phyloP scores from a whole-genome alignment of 192 early-diverging fungal species.

The Mortierella claussenii region DNA sequence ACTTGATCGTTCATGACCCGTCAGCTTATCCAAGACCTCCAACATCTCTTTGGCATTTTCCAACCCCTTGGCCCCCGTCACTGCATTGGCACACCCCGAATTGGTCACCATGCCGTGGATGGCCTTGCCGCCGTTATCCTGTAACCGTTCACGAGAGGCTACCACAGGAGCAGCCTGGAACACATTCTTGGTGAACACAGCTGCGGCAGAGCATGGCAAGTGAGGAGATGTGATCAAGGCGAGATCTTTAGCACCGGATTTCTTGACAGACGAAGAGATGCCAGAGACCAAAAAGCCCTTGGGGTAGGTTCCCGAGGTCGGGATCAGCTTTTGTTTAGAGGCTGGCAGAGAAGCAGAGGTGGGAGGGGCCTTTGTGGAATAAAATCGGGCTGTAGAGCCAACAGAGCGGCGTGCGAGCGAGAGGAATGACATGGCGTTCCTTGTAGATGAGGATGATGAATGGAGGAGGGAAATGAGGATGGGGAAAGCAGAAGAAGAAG shows the following conservation, averaged over 20 bases:
- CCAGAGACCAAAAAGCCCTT: constrained; percentile 85
- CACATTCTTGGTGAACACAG: constrained; percentile 93
- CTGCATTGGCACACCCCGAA: constrained; percentile 96
- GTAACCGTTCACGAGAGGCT: constrained; percentile 73
- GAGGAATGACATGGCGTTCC: constrained; percentile 16
- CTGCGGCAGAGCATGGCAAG: constrained; percentile 77
- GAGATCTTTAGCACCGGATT: constrained; percentile 82
- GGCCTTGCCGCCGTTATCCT: constrained; percentile 54
- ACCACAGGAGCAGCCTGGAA: constrained; percentile 93
- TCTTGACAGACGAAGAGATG: constrained; percentile 82
- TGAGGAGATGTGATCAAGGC: constrained; percentile 78
- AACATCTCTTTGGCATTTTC: constrained; percentile 80
- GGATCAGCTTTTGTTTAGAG: constrained; percentile 73
- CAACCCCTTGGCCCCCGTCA: constrained; percentile 88
- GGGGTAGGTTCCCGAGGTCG: constrained; percentile 84
- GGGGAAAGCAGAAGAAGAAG: too few species aligned
- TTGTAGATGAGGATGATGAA: not conserved
- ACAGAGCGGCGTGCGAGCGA: constrained; percentile 14
- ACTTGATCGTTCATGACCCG: constrained; percentile 53
- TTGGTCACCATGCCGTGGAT: constrained; percentile 77
- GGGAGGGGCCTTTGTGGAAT: constrained; percentile 48
- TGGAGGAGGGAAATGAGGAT: not conserved
- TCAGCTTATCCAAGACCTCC: constrained; percentile 63
- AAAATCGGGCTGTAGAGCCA: constrained; percentile 14
- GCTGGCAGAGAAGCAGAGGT: constrained; percentile 29